These are phyloP conservation scores for Phytophthora sansomeana DNA, from an alignment of 352 stramenopile species.

Conservation along the genomic window DNA sequence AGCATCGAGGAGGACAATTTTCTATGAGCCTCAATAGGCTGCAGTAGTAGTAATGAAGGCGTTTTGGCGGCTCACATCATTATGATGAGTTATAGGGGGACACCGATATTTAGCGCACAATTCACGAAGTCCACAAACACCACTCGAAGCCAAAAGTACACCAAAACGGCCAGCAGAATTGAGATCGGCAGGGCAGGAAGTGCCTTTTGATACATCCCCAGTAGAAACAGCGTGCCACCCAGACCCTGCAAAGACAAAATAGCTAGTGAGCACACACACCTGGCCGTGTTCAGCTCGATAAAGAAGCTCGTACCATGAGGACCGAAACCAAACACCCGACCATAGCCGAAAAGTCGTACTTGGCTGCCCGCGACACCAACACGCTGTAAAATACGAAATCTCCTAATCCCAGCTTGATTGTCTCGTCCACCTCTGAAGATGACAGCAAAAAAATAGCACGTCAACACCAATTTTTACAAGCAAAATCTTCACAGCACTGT, in stretches of 20 bases:
- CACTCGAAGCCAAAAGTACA: constrained; percentile 86
- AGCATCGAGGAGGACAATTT: constrained; percentile 54
- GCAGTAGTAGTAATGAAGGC: constrained; percentile 15
- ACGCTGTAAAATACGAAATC: constrained; percentile 99
- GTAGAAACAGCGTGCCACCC: constrained; percentile 94
- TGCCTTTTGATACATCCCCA: constrained; percentile 96
- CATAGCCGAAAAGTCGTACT: constrained; percentile 97
- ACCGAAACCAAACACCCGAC: constrained; percentile 92
- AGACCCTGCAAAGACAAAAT: constrained; percentile 74
- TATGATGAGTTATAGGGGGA: constrained; percentile 38
- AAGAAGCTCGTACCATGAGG: constrained; percentile 83
- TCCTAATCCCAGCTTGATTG: constrained; percentile 95
- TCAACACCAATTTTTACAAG: neutral
- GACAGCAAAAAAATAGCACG: constrained; percentile 1
- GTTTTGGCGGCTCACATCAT: constrained; percentile 8
- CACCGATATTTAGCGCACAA: constrained; percentile 46
- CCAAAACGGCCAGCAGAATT: constrained; percentile 76
- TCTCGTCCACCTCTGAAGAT: constrained; percentile 70
- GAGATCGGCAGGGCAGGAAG: constrained; percentile 97
- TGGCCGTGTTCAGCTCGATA: neutral
- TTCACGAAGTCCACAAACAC: constrained; percentile 77
- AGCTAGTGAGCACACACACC: constrained; percentile 20
- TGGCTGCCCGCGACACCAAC: constrained; percentile 95
- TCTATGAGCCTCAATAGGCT: constrained; percentile 26
- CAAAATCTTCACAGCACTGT: constrained; percentile 1